Evolutionary conservation across 768 basidiomycete species (phyloP).

Genomic region (Postia placenta): DNA sequence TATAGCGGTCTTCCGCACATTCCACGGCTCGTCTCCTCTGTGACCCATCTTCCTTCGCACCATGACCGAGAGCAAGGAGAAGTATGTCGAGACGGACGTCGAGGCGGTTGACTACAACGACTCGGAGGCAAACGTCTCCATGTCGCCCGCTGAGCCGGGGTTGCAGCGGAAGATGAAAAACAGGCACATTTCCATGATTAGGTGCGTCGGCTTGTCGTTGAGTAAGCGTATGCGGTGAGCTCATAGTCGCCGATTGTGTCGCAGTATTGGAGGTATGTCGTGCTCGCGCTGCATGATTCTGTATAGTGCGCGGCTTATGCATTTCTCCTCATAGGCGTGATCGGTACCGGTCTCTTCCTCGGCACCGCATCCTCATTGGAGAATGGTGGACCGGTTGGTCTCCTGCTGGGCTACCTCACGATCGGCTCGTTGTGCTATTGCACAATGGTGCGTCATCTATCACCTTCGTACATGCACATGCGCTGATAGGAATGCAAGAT

Average conservation of each 20-base stretch:
- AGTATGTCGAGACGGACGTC: neutral
- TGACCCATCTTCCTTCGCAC: no score
- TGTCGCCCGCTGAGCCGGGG: neutral
- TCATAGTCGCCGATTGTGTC: neutral
- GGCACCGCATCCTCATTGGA: slow-evolving; percentile 40
- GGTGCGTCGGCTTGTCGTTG: slow-evolving; percentile 10
- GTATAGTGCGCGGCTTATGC: neutral
- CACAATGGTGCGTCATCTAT: slow-evolving; percentile 27
- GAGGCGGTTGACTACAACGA: slow-evolving; percentile 1
- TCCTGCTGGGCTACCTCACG: slow-evolving; percentile 36
- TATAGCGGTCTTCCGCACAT: no score
- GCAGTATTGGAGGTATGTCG: slow-evolving; percentile 19
- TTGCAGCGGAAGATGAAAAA: slow-evolving; percentile 26
- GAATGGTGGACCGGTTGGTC: slow-evolving; percentile 41
- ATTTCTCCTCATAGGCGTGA: slow-evolving; percentile 22
- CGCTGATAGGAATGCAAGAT: slow-evolving; percentile 9
- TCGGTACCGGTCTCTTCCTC: slow-evolving; percentile 53
- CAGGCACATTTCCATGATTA: slow-evolving; percentile 28
- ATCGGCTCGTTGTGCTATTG: slow-evolving; percentile 31
- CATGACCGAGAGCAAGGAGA: neutral
- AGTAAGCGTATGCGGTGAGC: neutral
- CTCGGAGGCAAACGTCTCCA: slow-evolving; percentile 5
- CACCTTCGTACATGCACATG: neutral
- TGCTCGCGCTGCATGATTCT: neutral
- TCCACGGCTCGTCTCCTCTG: no score